Evolutionary conservation across 2,329 filamentous ascomycete species (phyloP), one percentile per base, ranked within the genome.

Genomic region (Clonostachys sp.): DNA sequence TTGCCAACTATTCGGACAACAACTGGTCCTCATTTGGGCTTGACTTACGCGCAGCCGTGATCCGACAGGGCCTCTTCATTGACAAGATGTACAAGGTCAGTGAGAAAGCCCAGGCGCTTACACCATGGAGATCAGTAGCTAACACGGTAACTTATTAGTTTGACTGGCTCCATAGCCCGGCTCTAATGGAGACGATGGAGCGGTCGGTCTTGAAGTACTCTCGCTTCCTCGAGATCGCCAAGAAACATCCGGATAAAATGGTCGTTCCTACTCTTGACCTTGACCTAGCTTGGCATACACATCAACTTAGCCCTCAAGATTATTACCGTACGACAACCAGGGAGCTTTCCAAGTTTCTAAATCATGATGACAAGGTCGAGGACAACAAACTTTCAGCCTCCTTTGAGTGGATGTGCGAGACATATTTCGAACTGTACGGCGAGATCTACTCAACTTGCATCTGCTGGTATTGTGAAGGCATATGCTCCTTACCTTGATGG

Each of bases 231-330:
- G 10, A 20, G 18, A 18, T 45, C 5, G 35, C 35, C 17, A 17
- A n/a, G 9, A 16, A 39, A 36, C 16, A 38, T 12, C 13, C 12
- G 5, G 34, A 10, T 4, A 16, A 30, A 24, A 30, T 60, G 13
- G 49, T 67, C 5, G 69, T 72, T 3, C 70, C 71, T 0, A 71
- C 69, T 0, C 52, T 70, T 5, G 69, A 72, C 48, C 63, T 73
- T 16, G 70, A 73, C 49, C 55, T 73, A 1, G 62, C 61, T 1
- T 73, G 70, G 71, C 67, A 72, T 43, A 73, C 71, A 1, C 68
- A 73, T 45, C 69, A 71, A 46, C 64, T 63, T 42, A 61, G 59
- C 2, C 56, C 64, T 0, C 48, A 24, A 2, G 13, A 47, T 2
- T 72, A 72, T 48, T 49, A 49, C 1, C 34, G 47, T 18, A 50